phyloP scores from a whole-genome alignment of 129 eudicot genomes.

The sunflower (Helianthus annuus) region HanXRQr2.0-SUNRISE NC_035447.2:2134009-2134508 shows the following conservation, averaged over 20 bases:
- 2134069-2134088: no score
- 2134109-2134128: no score
- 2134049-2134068: no score
- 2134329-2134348: background rate
- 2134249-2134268: background rate
- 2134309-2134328: background rate
- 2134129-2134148: no score
- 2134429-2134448: constrained; percentile 63
- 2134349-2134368: background rate
- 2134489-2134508: constrained; percentile 95
- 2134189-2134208: no score
- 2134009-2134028: no score
- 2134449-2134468: constrained; percentile 92
- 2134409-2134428: constrained; percentile 70
- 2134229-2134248: background rate
- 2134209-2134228: background rate
- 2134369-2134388: constrained; percentile 47
- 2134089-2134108: no score
- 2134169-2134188: no score
- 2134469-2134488: constrained; percentile 89
- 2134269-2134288: background rate
- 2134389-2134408: constrained; percentile 68
- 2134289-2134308: background rate
- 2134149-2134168: no score
- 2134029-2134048: no score